Base-by-base conservation (phyloP, 1,139 yeast species). In the Candida dubliniensis region DNA sequence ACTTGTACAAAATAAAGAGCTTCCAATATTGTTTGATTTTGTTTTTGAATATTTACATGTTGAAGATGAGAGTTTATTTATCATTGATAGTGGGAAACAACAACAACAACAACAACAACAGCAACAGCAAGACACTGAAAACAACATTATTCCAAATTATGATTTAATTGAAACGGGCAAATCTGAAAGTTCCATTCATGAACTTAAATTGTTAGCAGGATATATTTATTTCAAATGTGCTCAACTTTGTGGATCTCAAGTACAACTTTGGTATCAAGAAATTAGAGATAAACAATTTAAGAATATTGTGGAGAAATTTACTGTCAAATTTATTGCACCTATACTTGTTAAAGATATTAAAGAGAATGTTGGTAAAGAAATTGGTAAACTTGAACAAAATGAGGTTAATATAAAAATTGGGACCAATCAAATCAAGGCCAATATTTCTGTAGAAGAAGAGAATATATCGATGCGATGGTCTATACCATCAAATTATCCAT, bases 371-470 rank as follows among this genome's bases (percentile, higher is more conserved):
- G 67, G 72, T n/a, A 54, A 59, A 2, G 52, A 58, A 13, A 72
- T 71, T 56, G 62, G 57, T 38, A 66, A 59, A 45, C 58, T 77
- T 30, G 64, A 65, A 43, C 62, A 60, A 4, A 71, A 67, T 31
- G 84, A 82, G 52, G 83, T 81, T 37, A 81, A 83, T 36, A 56
- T 89, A 45, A 85, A 80, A 59, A 74, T 88, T 42, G 71, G 74
- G 7, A 71, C 81, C 8, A 80, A 83, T 50, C 97, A 90, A 60
- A 80, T 93, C 51, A 81, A 78, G 49, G 84, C 93, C 1, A 70
- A 76, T 1, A 88, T 88, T 59, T 74, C 82, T 38, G 87, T 93
- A 45, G 99, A 95, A 59, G 97, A 90, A 45, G 96, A 89, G 57
- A 81, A 81, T 14, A 10, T 8, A 14, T 18, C 23, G 23, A 18